Conservation (phyloP, 192 early-diverging fungal genomes). For the Piromyces finnis region DNA sequence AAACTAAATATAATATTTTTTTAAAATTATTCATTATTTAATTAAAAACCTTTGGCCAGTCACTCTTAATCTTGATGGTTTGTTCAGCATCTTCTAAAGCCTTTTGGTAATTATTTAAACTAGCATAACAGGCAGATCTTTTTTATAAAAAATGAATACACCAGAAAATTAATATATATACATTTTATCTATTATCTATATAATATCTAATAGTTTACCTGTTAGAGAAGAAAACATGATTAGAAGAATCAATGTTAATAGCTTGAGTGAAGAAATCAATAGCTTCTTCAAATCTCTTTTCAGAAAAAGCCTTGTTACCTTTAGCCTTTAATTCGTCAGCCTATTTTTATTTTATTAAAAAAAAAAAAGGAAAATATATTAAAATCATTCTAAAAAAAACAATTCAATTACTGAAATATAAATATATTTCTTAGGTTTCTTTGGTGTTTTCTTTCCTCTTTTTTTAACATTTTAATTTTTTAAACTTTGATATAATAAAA, state of each 20-base stretch:
- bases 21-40: no score
- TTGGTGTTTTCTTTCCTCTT: no score
- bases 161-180: no score
- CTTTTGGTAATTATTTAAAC: conserved; percentile 53
- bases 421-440: no score
- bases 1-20: no score
- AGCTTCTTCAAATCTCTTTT: conserved; percentile 56
- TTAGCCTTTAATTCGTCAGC: conserved; percentile 55
- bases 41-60: conserved; percentile 56
- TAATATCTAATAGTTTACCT: conserved; percentile 6
- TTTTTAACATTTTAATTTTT: no score
- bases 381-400: no score
- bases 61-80: conserved; percentile 59
- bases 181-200: no score
- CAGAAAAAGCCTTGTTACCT: conserved; percentile 73
- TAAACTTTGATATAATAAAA: no score
- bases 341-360: neutral
- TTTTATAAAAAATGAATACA: no score
- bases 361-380: no score
- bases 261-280: conserved; percentile 65
- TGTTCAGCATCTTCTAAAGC: conserved; percentile 73
- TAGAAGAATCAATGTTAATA: conserved; percentile 64
- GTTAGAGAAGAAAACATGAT: conserved; percentile 89
- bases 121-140: conserved; percentile 68
- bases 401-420: no score